Base-by-base conservation (phyloP, 2,329 filamentous ascomycete species). In the Coniochaeta prunicola region DNA sequence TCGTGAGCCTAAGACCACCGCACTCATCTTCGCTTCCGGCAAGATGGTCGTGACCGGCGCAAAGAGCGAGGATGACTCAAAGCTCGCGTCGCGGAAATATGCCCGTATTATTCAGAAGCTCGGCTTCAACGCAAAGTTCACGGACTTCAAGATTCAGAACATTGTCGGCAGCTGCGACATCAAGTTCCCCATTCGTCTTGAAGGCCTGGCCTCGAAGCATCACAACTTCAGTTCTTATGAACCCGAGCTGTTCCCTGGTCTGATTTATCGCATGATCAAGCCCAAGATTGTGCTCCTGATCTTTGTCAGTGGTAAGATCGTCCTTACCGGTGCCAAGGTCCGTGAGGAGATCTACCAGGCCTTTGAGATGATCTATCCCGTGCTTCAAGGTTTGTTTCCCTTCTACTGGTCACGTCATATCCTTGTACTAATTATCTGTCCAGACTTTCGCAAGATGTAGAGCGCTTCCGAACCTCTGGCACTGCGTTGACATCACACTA, bases 231-330 rank as follows among this genome's bases (percentile, higher is more conserved):
- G 91, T 77, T 97, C 92, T 59, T 99, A 99, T 76, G 94, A 99
- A 76, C 94, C 94, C 66, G 94, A 99, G 73, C 76, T 99, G 74
- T 99, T 97, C 84, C 94, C 94, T 70, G 94, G 94, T 85, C 87
- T 99, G 57, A 99, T 99, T 78, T 99, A 99, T 79, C 92, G 94
- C 74, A 99, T 99, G 94, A 97, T 97, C 82, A 97, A 97, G 82
- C 94, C 94, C 21, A 97, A 97, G 86, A 96, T 97, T 66, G 93
- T 97, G 58, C 86, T 97, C 28, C 80, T 97, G 71, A 97, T 99
- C 75, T 97, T 97, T 79, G 93, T 97, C 69, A 94, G 89, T 70
- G 94, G 93, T 71, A 97, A 97, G 84, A 97, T 97, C 63, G 94
- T 97, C 69, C 83, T 97, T 72, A 97, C 94, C 45, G 94, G 94